Conservation (phyloP, 148 eudicot genomes). For the Camellia japonica region DNA sequence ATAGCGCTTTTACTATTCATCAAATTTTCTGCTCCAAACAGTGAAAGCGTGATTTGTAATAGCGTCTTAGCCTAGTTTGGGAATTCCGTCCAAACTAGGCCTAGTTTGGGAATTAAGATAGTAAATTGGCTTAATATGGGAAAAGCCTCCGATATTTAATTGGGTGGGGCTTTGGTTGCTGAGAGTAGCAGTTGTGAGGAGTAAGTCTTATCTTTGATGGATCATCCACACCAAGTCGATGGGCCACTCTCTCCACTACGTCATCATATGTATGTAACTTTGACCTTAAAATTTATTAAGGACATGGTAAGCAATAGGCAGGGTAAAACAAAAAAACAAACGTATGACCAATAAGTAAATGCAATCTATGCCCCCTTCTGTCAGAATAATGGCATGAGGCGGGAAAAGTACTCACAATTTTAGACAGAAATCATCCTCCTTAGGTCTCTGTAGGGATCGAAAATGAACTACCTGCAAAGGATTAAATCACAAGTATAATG, state of each 20-base stretch:
- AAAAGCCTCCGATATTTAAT: slow-evolving; percentile 43
- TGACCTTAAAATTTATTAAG: slow-evolving; percentile 42
- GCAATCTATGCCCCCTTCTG: neutral
- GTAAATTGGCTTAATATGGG: no score
- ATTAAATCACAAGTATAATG: neutral
- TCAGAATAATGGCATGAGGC: neutral
- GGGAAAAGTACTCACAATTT: slow-evolving; percentile 64
- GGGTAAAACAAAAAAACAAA: neutral
- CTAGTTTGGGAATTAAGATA: no score
- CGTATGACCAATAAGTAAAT: neutral
- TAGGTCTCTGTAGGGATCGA: slow-evolving; percentile 74
- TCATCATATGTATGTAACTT: slow-evolving; percentile 81
- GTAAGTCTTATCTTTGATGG: slow-evolving; percentile 91
- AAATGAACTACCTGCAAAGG: slow-evolving; percentile 70
- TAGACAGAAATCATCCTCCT: slow-evolving; percentile 81
- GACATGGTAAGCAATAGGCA: slow-evolving; percentile 8
- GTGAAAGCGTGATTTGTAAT: no score
- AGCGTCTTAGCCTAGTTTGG: no score
- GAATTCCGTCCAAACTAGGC: no score
- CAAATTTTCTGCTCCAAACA: no score
- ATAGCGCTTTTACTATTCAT: no score
- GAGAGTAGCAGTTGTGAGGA: slow-evolving; percentile 86
- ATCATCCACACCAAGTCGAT: slow-evolving; percentile 71
- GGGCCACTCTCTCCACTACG: slow-evolving; percentile 72
- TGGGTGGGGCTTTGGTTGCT: slow-evolving; percentile 83